These are phyloP conservation scores for Globisporangium solare DNA, from an alignment of 352 stramenopile genomes.

Conservation along the genomic window DNA sequence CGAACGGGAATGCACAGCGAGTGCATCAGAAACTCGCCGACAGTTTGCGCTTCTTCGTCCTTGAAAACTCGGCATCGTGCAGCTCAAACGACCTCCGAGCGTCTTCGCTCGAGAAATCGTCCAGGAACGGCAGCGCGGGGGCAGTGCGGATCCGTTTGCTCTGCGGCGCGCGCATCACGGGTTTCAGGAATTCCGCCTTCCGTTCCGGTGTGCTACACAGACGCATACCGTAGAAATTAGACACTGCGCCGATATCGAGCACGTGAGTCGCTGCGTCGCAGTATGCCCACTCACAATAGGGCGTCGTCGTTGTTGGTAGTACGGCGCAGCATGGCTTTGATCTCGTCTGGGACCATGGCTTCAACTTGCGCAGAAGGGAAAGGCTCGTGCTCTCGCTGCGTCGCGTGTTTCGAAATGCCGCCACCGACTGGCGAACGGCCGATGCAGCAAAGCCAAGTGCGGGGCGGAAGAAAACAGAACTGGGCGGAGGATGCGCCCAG, in stretches of 20 bases:
- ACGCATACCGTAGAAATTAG: not conserved
- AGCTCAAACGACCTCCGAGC: constrained; percentile 13
- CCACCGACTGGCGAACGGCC: too few species aligned
- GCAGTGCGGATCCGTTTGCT: constrained; percentile 17
- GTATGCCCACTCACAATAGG: not conserved
- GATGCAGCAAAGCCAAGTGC: too few species aligned
- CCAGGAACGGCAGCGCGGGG: constrained; percentile 25
- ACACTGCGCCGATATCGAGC: not conserved
- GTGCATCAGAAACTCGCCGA: constrained; percentile 18
- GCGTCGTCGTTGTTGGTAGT: not conserved
- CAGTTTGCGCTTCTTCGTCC: constrained; percentile 22
- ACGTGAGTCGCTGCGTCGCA: not conserved
- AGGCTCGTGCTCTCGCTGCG: too few species aligned
- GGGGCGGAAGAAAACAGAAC: too few species aligned
- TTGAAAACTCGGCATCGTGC: constrained; percentile 9
- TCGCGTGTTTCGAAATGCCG: too few species aligned
- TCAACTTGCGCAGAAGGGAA: too few species aligned
- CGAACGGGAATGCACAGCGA: not conserved
- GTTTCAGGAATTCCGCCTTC: constrained; percentile 13
- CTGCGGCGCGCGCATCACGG: constrained; percentile 8
- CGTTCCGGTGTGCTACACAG: constrained; percentile 13
- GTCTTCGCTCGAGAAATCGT: constrained; percentile 24
- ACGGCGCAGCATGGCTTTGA: too few species aligned
- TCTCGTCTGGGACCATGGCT: too few species aligned
- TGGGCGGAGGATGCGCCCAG: too few species aligned